Percentiles rank a stretch among this genome's conserved stretches.
These are phyloP conservation scores for Neolentinus lepideus DNA, from an alignment of 1,284 basidiomycete species.

Conservation along the genomic window DNA sequence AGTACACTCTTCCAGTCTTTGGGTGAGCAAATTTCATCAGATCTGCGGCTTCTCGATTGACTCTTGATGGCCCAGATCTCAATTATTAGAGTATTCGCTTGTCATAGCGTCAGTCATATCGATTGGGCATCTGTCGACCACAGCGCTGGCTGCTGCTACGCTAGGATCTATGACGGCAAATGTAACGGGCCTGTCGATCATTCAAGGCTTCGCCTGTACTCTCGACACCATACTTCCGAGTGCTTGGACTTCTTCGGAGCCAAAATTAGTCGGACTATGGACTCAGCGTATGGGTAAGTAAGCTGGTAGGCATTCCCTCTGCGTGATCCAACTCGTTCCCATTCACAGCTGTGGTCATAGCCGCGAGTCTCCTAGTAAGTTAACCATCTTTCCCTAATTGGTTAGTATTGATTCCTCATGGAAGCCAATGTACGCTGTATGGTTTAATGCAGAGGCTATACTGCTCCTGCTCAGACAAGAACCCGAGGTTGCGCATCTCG, in stretches of 20 bases:
- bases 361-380: constrained; percentile 50
- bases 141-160: constrained; percentile 79
- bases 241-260: constrained; percentile 84
- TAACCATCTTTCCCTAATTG: constrained; percentile 1
- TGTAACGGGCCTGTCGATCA: constrained; percentile 62
- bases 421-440: constrained; percentile 62
- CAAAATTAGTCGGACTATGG: constrained; percentile 86
- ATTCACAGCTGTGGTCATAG: constrained; percentile 50
- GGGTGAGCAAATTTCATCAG: constrained; percentile 33
- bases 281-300: constrained; percentile 76
- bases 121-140: constrained; percentile 81
- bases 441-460: constrained; percentile 79
- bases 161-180: constrained; percentile 86
- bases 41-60: neutral
- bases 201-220: constrained; percentile 82
- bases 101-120: constrained; percentile 72
- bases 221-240: constrained; percentile 88
- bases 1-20: constrained; percentile 65
- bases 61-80: constrained; percentile 41
- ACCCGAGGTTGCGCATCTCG: constrained; percentile 75
- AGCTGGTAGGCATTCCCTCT: neutral
- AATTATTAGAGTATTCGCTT: constrained; percentile 69
- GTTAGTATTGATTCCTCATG: neutral
- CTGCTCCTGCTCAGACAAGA: constrained; percentile 82
- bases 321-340: constrained; percentile 2